Conservation (phyloP, 2,329 filamentous ascomycete genomes). For the Cryphonectria radicalis region DNA sequence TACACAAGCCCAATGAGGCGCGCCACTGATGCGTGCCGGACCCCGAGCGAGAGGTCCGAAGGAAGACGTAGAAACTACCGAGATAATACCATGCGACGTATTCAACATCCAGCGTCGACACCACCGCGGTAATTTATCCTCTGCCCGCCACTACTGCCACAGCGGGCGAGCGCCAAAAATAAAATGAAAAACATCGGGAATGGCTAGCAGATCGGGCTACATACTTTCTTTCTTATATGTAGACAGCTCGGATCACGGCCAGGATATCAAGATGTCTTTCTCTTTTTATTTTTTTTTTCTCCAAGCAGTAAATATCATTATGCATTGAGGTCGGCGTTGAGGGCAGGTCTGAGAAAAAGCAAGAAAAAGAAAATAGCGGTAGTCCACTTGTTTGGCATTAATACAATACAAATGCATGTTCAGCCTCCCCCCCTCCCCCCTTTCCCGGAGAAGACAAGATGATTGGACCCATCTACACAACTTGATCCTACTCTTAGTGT, state of each 20-base stretch:
- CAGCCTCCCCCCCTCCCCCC: neutral
- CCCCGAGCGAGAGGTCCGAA: neutral
- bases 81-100: neutral
- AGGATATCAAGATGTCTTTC: neutral
- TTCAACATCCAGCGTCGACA: conserved; percentile 6
- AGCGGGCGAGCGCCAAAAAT: neutral
- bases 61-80: neutral
- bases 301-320: neutral
- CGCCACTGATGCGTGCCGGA: neutral
- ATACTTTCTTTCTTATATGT: too few relatives aligned
- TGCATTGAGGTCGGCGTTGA: conserved; percentile 6
- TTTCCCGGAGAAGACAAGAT: neutral
- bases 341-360: neutral
- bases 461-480: neutral
- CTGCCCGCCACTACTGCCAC: neutral
- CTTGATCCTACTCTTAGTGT: neutral
- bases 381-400: neutral
- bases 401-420: neutral
- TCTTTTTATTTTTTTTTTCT: too few relatives aligned
- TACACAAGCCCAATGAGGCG: neutral
- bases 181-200: neutral
- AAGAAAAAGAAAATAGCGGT: neutral
- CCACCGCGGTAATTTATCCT: neutral
- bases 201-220: neutral
- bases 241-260: neutral